phyloP scores from a whole-genome alignment of 495 filamentous ascomycete genomes.

The Filosporella fistucella region DNA sequence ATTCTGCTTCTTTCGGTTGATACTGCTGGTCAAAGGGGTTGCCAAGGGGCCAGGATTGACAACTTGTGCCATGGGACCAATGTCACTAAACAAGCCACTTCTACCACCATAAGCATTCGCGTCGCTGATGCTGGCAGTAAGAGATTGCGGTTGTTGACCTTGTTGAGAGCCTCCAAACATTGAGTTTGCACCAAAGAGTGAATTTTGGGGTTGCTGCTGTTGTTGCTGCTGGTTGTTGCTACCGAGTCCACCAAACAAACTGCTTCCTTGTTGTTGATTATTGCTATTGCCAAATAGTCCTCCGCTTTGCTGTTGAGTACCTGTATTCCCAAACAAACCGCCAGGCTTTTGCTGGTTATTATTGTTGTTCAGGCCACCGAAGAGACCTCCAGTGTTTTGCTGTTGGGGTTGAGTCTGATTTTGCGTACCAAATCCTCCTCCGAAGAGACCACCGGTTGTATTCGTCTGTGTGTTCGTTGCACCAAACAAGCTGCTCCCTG shows the following conservation, averaged over 20 bases:
- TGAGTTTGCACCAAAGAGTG: conserved; percentile 32
- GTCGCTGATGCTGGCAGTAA: conserved; percentile 73
- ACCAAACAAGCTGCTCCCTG: conserved; percentile 29
- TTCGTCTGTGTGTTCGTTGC: conserved; percentile 27
- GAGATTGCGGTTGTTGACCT: conserved; percentile 39
- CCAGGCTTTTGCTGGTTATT: conserved; percentile 36
- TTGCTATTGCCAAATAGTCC: conserved; percentile 56
- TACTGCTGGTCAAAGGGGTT: conserved; percentile 72
- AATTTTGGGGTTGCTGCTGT: conserved; percentile 34
- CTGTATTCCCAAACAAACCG: conserved; percentile 33
- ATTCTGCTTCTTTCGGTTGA: conserved; percentile 67
- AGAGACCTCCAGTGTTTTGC: conserved; percentile 34
- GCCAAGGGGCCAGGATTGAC: conserved; percentile 77
- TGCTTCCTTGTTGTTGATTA: conserved; percentile 40
- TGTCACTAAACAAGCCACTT: conserved; percentile 65
- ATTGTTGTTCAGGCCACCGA: conserved; percentile 34
- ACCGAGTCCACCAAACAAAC: conserved; percentile 36
- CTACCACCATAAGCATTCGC: conserved; percentile 77
- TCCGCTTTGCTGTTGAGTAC: conserved; percentile 29
- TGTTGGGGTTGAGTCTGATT: conserved; percentile 54
- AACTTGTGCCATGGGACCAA: conserved; percentile 57
- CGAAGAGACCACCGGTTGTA: conserved; percentile 38
- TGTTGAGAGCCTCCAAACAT: conserved; percentile 31
- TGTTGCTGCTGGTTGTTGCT: conserved; percentile 38
- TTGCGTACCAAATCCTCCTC: conserved; percentile 34